Evolutionary conservation across 1,284 basidiomycete species (phyloP).

Genomic region (Naganishia liquefaciens): DNA sequence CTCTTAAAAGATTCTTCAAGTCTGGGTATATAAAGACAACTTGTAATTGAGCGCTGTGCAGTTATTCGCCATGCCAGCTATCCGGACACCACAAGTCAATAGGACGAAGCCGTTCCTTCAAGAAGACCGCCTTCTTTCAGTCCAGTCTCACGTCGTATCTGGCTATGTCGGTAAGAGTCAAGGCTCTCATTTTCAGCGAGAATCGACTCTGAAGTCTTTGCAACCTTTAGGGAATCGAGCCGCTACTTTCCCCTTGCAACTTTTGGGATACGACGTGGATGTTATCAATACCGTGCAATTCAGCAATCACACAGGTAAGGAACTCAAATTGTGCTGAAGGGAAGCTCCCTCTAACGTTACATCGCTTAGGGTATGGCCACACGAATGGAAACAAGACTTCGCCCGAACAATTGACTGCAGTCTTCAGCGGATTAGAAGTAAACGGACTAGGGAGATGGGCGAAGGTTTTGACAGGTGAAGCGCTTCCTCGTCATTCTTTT

Average conservation of each 20-base stretch:
- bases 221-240: constrained; percentile 65
- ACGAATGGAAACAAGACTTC: constrained; percentile 72
- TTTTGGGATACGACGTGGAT: constrained; percentile 94
- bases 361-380: constrained; percentile 67
- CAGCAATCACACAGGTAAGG: constrained; percentile 85
- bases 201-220: neutral
- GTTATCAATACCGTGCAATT: constrained; percentile 88
- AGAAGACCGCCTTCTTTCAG: constrained; percentile 56
- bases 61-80: neutral
- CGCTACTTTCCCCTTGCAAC: constrained; percentile 91
- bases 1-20: too few species aligned
- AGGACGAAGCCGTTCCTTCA: constrained; percentile 35
- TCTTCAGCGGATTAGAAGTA: constrained; percentile 68
- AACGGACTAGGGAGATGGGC: constrained; percentile 67
- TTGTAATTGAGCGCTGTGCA: neutral
- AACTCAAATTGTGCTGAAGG: neutral
- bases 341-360: neutral
- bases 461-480: constrained; percentile 69
- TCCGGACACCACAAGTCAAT: neutral
- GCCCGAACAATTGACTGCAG: constrained; percentile 65
- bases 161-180: constrained; percentile 82
- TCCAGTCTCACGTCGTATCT: constrained; percentile 91
- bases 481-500: neutral
- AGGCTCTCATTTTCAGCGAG: neutral
- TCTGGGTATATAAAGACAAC: too few species aligned